These are phyloP conservation scores for Heliamphora pulchella DNA, from an alignment of 179 eudicot genomes.

Conservation along the genomic window DNA sequence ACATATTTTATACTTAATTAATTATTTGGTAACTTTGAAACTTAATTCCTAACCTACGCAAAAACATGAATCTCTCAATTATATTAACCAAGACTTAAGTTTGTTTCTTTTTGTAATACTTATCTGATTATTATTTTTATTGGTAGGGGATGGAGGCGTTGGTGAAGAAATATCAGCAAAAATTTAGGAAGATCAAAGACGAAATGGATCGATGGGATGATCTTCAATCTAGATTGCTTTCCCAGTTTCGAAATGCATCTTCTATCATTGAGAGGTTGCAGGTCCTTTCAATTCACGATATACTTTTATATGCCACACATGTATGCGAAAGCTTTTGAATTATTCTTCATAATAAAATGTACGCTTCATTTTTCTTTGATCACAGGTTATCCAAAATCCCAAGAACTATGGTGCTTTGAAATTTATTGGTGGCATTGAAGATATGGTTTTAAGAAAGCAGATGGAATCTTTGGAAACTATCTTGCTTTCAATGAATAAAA, in stretches of 20 bases:
- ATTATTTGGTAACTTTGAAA: too few species aligned
- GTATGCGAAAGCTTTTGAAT: background rate
- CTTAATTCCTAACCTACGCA: too few species aligned
- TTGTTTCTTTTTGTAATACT: background rate
- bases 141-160: constrained; percentile 44
- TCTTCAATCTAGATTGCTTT: constrained; percentile 53
- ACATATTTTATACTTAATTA: too few species aligned
- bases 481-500: constrained; percentile 45
- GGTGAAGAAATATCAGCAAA: constrained; percentile 63
- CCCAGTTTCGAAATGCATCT: constrained; percentile 61
- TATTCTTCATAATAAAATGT: background rate
- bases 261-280: constrained; percentile 53
- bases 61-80: background rate
- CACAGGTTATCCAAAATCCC: constrained; percentile 53
- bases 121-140: background rate
- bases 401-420: constrained; percentile 59
- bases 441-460: constrained; percentile 54
- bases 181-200: constrained; percentile 44
- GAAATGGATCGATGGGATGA: constrained; percentile 62
- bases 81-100: background rate
- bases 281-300: constrained; percentile 24
- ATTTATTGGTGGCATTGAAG: constrained; percentile 52
- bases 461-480: constrained; percentile 61
- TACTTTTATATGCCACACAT: background rate
- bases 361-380: constrained; percentile 4